Percentiles rank a stretch among this genome's conserved stretches.
Conservation (phyloP, 352 stramenopile genomes). For the Pythium pyrilobum region DNA sequence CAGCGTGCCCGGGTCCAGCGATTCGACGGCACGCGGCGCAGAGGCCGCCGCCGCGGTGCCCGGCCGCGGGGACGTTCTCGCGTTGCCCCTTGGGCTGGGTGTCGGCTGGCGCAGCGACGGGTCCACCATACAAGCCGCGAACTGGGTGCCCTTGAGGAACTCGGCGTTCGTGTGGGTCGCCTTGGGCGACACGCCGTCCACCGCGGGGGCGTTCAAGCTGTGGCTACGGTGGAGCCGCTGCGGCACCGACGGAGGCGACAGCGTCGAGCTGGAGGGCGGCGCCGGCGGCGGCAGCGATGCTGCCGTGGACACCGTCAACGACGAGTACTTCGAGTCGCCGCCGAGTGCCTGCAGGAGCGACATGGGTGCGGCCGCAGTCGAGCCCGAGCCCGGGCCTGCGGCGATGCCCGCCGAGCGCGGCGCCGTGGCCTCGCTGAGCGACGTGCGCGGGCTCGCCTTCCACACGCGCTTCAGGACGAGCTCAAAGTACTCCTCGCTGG, state of each 20-base stretch:
- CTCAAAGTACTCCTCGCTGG: constrained; percentile 76
- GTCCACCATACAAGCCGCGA: constrained; percentile 56
- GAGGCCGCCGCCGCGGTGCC: not conserved
- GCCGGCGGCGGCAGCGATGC: constrained; percentile 17
- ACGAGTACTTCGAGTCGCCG: constrained; percentile 29
- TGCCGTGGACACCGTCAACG: constrained; percentile 20
- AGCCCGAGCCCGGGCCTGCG: too few species aligned
- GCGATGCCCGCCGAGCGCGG: constrained; percentile 4
- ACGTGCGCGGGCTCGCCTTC: constrained; percentile 37
- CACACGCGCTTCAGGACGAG: constrained; percentile 67
- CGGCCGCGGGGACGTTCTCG: constrained; percentile 1
- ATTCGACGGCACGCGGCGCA: constrained; percentile 1
- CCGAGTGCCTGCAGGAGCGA: constrained; percentile 54
- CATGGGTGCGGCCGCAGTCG: constrained; percentile 19
- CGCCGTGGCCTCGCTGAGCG: constrained; percentile 31
- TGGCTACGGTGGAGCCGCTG: constrained; percentile 20
- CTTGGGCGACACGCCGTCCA: constrained; percentile 27
- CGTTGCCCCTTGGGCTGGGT: constrained; percentile 5
- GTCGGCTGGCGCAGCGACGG: constrained; percentile 28
- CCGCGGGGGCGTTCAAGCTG: constrained; percentile 8
- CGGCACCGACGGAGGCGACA: not conserved
- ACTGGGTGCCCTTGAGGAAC: constrained; percentile 66
- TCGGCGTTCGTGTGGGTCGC: constrained; percentile 44
- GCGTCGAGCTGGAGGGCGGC: constrained; percentile 1
- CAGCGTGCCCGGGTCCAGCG: constrained; percentile 45